A percentile compares a stretch with the other conserved stretches of the same genome.
These are phyloP conservation scores for Cryptosporidium andersoni DNA, from an alignment of 169 alveolate species.

Conservation along the genomic window DNA sequence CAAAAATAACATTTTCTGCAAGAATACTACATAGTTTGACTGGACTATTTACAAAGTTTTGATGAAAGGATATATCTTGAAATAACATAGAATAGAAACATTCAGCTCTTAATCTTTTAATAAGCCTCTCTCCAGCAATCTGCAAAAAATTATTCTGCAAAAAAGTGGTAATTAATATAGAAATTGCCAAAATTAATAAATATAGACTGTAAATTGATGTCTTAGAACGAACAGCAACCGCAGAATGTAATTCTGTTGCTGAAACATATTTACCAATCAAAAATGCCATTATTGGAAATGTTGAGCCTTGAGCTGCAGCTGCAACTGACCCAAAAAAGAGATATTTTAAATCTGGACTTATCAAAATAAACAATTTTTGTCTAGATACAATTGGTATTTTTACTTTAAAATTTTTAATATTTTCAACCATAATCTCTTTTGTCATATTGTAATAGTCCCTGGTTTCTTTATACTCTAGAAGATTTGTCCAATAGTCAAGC, in stretches of 20 bases:
- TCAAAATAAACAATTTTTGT: slow-evolving; percentile 1
- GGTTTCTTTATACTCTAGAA: slow-evolving; percentile 27
- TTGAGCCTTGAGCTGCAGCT: slow-evolving; percentile 53
- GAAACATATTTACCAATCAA: slow-evolving; percentile 51
- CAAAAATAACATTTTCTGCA: slow-evolving; percentile 39
- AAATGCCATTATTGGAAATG: slow-evolving; percentile 57
- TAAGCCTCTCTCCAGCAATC: slow-evolving; percentile 46
- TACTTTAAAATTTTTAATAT: slow-evolving; percentile 13
- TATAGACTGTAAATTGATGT: slow-evolving; percentile 52
- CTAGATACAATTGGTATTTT: slow-evolving; percentile 36
- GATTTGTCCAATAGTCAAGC: neutral
- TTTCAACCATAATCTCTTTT: slow-evolving; percentile 27
- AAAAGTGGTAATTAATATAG: slow-evolving; percentile 38
- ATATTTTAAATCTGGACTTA: slow-evolving; percentile 42
- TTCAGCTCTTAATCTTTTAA: slow-evolving; percentile 62
- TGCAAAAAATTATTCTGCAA: slow-evolving; percentile 53
- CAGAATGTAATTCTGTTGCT: slow-evolving; percentile 36
- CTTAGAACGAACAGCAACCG: slow-evolving; percentile 36
- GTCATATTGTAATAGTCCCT: slow-evolving; percentile 32
- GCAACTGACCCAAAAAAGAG: slow-evolving; percentile 30
- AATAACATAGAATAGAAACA: slow-evolving; percentile 36
- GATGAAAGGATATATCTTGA: slow-evolving; percentile 43
- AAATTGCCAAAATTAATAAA: slow-evolving; percentile 26
- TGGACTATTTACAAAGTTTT: slow-evolving; percentile 10
- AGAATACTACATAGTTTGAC: slow-evolving; percentile 44